A percentile compares a stretch with the other conserved stretches of the same genome.
These are phyloP conservation scores for Naegleria lovaniensis DNA, from an alignment of 208 protist species.

Conservation along the genomic window DNA sequence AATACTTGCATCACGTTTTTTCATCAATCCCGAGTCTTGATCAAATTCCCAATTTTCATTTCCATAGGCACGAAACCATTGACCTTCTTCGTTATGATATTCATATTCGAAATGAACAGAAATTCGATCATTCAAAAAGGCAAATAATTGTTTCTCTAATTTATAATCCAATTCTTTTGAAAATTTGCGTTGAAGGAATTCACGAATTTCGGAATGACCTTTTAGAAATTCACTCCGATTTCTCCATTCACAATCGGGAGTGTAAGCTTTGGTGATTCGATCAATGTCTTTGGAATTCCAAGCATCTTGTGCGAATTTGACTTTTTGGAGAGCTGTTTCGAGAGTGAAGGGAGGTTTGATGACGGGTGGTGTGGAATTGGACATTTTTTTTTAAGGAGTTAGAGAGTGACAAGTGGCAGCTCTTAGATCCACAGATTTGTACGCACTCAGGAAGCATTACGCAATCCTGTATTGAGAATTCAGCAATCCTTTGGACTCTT, in stretches of 20 bases:
- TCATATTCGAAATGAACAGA: constrained; percentile 54
- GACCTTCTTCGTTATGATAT: constrained; percentile 36
- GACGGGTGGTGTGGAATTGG: no score
- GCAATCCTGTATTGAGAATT: no score
- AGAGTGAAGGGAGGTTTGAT: constrained; percentile 43
- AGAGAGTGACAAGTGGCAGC: no score
- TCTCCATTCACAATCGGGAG: constrained; percentile 47
- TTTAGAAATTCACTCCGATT: constrained; percentile 50
- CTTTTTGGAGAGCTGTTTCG: constrained; percentile 44
- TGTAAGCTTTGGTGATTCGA: constrained; percentile 43
- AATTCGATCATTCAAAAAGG: constrained; percentile 41
- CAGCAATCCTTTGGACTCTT: no score
- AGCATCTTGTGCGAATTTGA: constrained; percentile 47
- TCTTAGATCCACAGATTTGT: no score
- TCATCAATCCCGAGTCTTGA: constrained; percentile 41
- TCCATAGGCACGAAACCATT: constrained; percentile 49
- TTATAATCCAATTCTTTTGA: constrained; percentile 47
- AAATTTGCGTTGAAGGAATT: constrained; percentile 49
- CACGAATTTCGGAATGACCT: constrained; percentile 38
- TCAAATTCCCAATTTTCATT: constrained; percentile 57
- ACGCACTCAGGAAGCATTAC: no score
- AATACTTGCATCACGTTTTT: constrained; percentile 43
- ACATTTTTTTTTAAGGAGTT: no score
- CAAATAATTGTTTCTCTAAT: constrained; percentile 50
- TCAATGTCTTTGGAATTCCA: constrained; percentile 50